These are phyloP conservation scores for Punica granatum DNA, from an alignment of 345 rosid genomes.

Conservation along the genomic window DNA sequence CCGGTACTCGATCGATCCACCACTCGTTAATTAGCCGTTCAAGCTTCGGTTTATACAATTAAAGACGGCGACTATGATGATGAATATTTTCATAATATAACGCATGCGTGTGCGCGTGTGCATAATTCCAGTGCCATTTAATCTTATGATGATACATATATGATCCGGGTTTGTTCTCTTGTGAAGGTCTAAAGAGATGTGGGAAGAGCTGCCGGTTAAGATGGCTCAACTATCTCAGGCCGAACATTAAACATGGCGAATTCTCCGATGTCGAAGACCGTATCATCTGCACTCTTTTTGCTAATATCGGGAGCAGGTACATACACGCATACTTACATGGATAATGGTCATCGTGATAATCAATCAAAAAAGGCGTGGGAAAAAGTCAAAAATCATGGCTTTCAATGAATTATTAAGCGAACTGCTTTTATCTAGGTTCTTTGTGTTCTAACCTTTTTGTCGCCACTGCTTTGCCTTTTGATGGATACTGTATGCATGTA, in stretches of 20 bases:
- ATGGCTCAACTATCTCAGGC: constrained; percentile 89
- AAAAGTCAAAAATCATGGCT: not conserved
- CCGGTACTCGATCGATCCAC: constrained; percentile 31
- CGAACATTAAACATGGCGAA: constrained; percentile 87
- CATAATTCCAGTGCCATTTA: not conserved
- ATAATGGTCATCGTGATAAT: too few species aligned
- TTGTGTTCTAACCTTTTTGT: not conserved
- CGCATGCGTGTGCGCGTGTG: not conserved
- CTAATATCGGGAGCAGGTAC: constrained; percentile 88
- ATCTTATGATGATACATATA: not conserved
- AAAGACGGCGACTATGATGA: not conserved
- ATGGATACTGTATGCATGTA: too few species aligned
- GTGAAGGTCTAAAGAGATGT: constrained; percentile 75
- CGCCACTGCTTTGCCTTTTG: too few species aligned
- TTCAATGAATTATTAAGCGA: not conserved
- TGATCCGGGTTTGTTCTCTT: constrained; percentile 6
- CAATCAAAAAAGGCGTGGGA: too few species aligned
- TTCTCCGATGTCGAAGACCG: constrained; percentile 76
- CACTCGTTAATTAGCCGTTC: too few species aligned
- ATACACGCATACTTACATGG: not conserved
- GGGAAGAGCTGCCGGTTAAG: constrained; percentile 91
- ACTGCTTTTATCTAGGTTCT: not conserved
- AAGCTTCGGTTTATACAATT: too few species aligned
- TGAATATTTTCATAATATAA: not conserved
- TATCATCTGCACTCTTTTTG: constrained; percentile 58